A percentile compares a stretch with the other conserved stretches of the same genome.
Evolutionary conservation across 2,329 filamentous ascomycete species (phyloP).

Genomic region (Alternaria novae-zelandiae): DNA sequence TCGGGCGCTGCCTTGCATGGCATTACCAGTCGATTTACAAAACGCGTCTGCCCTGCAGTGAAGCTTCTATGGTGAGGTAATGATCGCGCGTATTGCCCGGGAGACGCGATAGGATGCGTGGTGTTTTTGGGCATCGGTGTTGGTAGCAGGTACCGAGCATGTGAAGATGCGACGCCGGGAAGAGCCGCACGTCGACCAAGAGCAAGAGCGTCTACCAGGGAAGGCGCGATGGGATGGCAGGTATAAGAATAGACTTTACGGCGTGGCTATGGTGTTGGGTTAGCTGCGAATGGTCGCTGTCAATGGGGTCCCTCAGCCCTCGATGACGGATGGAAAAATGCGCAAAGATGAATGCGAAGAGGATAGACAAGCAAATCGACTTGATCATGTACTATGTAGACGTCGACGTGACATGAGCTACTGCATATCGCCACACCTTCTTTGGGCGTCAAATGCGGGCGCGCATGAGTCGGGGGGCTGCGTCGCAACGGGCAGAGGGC

Average conservation of each 20-base stretch:
- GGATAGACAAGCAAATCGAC: not conserved
- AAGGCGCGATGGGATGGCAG: not conserved
- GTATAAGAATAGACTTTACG: not conserved
- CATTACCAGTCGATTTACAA: not conserved
- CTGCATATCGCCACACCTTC: constrained; percentile 1
- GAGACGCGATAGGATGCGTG: not conserved
- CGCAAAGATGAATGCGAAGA: not conserved
- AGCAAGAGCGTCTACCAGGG: not conserved
- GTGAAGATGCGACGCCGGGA: not conserved
- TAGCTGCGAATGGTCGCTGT: not conserved
- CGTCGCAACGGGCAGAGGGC: not conserved
- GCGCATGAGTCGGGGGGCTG: constrained; percentile 12
- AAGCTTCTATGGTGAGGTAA: not conserved
- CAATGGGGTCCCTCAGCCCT: not conserved
- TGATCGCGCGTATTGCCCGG: not conserved
- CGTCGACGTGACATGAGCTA: not conserved
- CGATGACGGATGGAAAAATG: too few species aligned
- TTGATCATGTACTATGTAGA: not conserved
- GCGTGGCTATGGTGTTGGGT: not conserved
- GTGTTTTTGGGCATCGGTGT: not conserved
- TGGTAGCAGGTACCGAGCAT: not conserved
- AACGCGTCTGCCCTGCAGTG: not conserved
- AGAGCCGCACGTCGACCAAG: not conserved
- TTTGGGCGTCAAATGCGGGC: constrained; percentile 11
- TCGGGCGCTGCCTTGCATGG: not conserved